Conservation (phyloP, 164 flowering plant species). For the Vitis labrusca region DNA sequence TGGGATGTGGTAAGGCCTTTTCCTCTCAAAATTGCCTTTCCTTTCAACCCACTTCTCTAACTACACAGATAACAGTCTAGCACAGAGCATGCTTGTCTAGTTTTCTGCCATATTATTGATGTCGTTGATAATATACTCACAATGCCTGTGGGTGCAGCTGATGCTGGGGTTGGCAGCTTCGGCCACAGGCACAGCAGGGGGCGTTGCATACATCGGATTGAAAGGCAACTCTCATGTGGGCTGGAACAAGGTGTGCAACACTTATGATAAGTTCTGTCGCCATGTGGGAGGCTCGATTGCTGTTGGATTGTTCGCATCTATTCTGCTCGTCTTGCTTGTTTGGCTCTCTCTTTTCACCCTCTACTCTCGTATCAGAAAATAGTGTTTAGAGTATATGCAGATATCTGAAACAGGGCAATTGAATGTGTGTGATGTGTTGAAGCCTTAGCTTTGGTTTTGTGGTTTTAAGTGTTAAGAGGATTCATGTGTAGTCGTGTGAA, state of each 20-base stretch:
- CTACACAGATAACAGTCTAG: not conserved
- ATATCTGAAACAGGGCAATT: no score
- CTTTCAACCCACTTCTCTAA: not conserved
- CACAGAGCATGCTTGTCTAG: not conserved
- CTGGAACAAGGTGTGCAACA: constrained; percentile 47
- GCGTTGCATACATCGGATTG: constrained; percentile 45
- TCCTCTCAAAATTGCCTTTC: not conserved
- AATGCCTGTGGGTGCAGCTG: constrained; percentile 33
- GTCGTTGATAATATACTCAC: not conserved
- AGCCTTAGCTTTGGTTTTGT: no score
- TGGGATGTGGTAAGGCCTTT: constrained; percentile 53
- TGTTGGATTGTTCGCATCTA: constrained; percentile 29
- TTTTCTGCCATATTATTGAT: no score
- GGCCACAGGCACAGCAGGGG: constrained; percentile 56
- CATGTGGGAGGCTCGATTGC: constrained; percentile 32
- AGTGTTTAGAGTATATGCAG: not conserved
- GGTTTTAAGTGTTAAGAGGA: no score
- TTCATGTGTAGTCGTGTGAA: no score
- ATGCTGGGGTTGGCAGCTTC: constrained; percentile 51
- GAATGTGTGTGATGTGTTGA: no score
- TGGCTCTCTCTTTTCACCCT: constrained; percentile 30
- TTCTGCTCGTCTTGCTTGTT: constrained; percentile 36
- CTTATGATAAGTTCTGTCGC: constrained; percentile 34
- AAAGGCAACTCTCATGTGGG: constrained; percentile 44
- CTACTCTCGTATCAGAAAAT: constrained; percentile 13